phyloP scores from a whole-genome alignment of 495 filamentous ascomycete species.

The Neurospora tetraspora region DNA sequence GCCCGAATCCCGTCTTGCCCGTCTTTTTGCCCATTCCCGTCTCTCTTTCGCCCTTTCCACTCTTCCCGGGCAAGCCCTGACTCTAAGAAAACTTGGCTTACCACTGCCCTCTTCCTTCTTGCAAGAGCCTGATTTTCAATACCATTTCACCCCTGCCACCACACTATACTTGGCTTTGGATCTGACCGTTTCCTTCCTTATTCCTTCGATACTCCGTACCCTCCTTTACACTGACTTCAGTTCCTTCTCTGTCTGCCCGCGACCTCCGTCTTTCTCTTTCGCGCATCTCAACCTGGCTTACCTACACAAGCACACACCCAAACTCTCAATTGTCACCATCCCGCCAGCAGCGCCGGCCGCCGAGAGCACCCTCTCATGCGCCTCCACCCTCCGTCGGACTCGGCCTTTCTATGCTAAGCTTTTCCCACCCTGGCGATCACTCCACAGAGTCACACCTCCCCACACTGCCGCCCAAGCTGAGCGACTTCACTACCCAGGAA shows the following conservation, averaged over 20 bases:
- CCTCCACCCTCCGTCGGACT: neutral
- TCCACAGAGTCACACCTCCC: conserved; percentile 3
- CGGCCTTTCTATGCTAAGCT: conserved; percentile 11
- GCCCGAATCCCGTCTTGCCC: neutral
- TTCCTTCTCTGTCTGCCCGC: neutral
- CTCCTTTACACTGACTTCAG: neutral
- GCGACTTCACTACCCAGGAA: neutral
- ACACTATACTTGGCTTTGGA: neutral
- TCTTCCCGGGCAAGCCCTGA: neutral
- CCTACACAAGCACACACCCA: neutral
- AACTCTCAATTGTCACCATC: neutral
- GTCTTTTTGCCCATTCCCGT: too few relatives aligned
- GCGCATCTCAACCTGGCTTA: neutral
- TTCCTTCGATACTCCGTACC: neutral
- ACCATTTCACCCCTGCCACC: neutral
- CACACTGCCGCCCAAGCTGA: neutral
- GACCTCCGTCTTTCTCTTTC: neutral
- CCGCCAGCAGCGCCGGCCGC: neutral
- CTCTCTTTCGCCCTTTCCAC: neutral
- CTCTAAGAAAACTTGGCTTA: neutral
- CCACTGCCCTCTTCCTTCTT: neutral
- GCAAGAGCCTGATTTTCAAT: neutral
- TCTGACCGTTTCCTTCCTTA: neutral
- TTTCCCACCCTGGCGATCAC: conserved; percentile 9
- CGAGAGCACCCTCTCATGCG: neutral